Percentiles rank a stretch among this genome's conserved stretches.
Evolutionary conservation across 805 yeast species (phyloP).

Genomic region (Candida suzukii): DNA sequence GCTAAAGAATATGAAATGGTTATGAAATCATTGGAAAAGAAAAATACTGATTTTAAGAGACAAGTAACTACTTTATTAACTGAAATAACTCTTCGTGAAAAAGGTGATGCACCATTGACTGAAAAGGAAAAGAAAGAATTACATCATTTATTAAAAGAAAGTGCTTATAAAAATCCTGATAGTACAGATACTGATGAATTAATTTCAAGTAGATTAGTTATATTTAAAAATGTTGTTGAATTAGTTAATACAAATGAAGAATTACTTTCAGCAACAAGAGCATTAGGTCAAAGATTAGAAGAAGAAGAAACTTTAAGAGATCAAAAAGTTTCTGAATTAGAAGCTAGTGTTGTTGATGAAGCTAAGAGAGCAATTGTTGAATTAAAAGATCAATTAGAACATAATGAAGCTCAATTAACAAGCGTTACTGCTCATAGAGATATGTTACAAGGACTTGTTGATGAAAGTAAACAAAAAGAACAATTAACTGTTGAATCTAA

Average conservation of each 20-base stretch:
- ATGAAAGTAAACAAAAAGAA: not conserved
- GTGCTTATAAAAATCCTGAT: conserved; percentile 14
- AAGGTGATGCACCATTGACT: conserved; percentile 54
- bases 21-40: conserved; percentile 40
- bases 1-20: conserved; percentile 40
- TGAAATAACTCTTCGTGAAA: conserved; percentile 52
- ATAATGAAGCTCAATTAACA: conserved; percentile 42
- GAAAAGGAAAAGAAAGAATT: conserved; percentile 59
- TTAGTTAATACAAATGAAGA: conserved; percentile 72
- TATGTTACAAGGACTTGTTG: conserved; percentile 34
- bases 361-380: conserved; percentile 65
- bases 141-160: conserved; percentile 39
- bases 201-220: conserved; percentile 67
- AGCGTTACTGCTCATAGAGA: conserved; percentile 64
- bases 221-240: conserved; percentile 60
- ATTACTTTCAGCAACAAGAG: conserved; percentile 59
- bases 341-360: conserved; percentile 45
- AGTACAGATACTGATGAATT: conserved; percentile 62
- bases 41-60: conserved; percentile 66
- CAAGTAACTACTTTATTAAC: conserved; percentile 74
- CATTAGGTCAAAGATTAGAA: conserved; percentile 67
- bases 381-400: conserved; percentile 50
- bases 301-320: conserved; percentile 38
- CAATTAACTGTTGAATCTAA: conserved; percentile 5
- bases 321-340: conserved; percentile 31